A percentile compares a stretch with the other conserved stretches of the same genome.
Conservation (phyloP, 306 rosid species). For the Arachis hypogaea region DNA sequence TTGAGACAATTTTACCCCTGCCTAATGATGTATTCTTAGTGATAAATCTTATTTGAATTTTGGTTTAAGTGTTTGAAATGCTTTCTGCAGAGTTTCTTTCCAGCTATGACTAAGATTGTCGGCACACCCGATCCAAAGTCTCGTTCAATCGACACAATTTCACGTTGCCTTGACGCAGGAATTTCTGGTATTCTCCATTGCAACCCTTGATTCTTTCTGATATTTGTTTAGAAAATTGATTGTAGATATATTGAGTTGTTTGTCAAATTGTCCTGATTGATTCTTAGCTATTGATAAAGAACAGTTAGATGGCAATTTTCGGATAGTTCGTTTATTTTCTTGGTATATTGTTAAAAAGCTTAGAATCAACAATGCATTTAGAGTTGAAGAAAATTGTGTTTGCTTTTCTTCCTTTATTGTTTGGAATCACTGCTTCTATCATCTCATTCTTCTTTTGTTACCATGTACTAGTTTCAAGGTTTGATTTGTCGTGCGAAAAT, state of each 20-base stretch:
- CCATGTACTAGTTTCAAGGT: conserved; percentile 69
- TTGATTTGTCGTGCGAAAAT: conserved; percentile 87
- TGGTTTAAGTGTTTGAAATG: conserved; percentile 33
- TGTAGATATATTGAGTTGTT: not conserved
- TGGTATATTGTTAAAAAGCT: not conserved
- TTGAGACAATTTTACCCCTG: conserved; percentile 4
- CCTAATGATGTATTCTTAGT: not conserved
- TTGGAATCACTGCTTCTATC: not conserved
- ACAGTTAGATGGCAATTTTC: no score
- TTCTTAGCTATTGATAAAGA: not conserved
- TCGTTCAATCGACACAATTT: conserved; percentile 66
- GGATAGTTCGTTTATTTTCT: no score
- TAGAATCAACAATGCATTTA: not conserved
- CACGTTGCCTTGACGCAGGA: conserved; percentile 79
- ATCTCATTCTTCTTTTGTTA: conserved; percentile 30
- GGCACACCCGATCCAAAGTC: conserved; percentile 89
- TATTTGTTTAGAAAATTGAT: conserved; percentile 4
- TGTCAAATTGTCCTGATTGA: conserved; percentile 3
- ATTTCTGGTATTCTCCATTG: conserved; percentile 70
- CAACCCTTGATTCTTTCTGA: conserved; percentile 19
- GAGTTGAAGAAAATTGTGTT: not conserved
- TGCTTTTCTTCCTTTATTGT: not conserved
- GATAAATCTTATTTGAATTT: conserved; percentile 3
- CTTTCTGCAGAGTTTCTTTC: conserved; percentile 66
- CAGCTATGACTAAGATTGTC: conserved; percentile 86